Percentiles rank a stretch among this genome's conserved stretches.
These are phyloP conservation scores for Talaromyces albobiverticillius DNA, from an alignment of 2,329 filamentous ascomycete genomes.

Conservation along the genomic window DNA sequence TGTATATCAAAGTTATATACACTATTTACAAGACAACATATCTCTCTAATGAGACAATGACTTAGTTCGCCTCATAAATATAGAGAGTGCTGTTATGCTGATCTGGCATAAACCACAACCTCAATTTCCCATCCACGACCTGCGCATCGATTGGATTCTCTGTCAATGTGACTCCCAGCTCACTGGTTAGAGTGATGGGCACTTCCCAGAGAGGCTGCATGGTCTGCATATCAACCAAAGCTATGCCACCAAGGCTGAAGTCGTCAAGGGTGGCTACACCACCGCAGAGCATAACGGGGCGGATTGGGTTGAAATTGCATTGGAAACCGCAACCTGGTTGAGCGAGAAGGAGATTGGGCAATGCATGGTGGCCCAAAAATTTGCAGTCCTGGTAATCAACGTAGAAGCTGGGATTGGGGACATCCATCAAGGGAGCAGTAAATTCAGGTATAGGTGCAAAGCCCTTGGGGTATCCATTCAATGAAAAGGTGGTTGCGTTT, in stretches of 20 bases:
- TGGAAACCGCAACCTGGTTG: not conserved
- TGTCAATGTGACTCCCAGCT: conserved; percentile 40
- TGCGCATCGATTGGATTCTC: conserved; percentile 51
- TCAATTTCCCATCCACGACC: conserved; percentile 43
- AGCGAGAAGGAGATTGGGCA: conserved; percentile 23
- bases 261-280: conserved; percentile 40
- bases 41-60: not conserved
- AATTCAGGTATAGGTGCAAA: conserved; percentile 21
- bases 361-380: conserved; percentile 42
- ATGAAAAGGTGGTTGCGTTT: conserved; percentile 32
- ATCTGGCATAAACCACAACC: conserved; percentile 50
- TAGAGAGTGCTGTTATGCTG: conserved; percentile 48
- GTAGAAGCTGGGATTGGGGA: conserved; percentile 44
- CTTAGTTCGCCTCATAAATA: conserved; percentile 41
- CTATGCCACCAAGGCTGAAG: conserved; percentile 44
- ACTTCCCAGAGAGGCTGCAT: conserved; percentile 49
- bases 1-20: too few relatives aligned
- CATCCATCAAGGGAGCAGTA: conserved; percentile 20
- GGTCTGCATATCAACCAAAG: conserved; percentile 45
- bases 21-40: too few relatives aligned
- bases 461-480: conserved; percentile 31
- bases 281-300: conserved; percentile 48
- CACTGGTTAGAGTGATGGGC: conserved; percentile 43
- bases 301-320: conserved; percentile 9
- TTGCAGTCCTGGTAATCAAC: conserved; percentile 55